Percentiles rank a stretch among this genome's conserved stretches.
phyloP scores from a whole-genome alignment of 768 basidiomycete species.

The Leccinum sublutescens region DNA sequence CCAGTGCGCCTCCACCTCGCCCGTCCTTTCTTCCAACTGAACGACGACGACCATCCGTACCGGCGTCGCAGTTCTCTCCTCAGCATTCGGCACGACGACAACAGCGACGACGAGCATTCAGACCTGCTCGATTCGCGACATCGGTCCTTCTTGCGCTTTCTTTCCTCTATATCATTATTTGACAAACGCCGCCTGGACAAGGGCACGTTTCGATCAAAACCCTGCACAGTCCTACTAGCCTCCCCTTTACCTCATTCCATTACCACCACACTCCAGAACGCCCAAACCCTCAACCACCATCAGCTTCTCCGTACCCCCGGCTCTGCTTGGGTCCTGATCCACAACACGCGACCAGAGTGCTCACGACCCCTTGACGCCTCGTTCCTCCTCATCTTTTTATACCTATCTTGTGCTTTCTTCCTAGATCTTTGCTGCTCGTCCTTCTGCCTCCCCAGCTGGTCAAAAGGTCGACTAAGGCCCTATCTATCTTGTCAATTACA shows the following conservation, averaged over 20 bases:
- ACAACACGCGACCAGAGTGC: slow-evolving; percentile 42
- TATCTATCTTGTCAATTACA: slow-evolving; percentile 40
- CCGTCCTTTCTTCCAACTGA: slow-evolving; percentile 19
- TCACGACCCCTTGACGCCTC: slow-evolving; percentile 60
- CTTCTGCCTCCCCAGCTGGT: slow-evolving; percentile 31
- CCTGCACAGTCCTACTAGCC: slow-evolving; percentile 49
- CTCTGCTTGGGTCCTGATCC: slow-evolving; percentile 30
- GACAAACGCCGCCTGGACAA: slow-evolving; percentile 51
- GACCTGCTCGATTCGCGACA: slow-evolving; percentile 21
- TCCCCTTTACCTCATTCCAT: slow-evolving; percentile 59
- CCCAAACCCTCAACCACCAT: slow-evolving; percentile 39
- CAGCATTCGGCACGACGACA: slow-evolving; percentile 13
- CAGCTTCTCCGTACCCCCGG: slow-evolving; percentile 28
- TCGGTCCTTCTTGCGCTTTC: slow-evolving; percentile 20
- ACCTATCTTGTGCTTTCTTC: slow-evolving; percentile 46
- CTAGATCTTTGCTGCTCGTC: slow-evolving; percentile 41
- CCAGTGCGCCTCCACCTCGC: slow-evolving; percentile 27
- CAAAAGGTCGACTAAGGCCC: slow-evolving; percentile 37
- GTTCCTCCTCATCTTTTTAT: slow-evolving; percentile 47
- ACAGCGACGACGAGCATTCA: slow-evolving; percentile 14
- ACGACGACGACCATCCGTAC: slow-evolving; percentile 23
- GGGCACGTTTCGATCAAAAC: slow-evolving; percentile 84
- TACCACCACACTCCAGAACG: slow-evolving; percentile 32
- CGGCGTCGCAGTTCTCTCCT: slow-evolving; percentile 7
- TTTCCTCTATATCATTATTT: slow-evolving; percentile 35